Percentiles rank a stretch among this genome's conserved stretches.
Conservation (phyloP, 2,329 filamentous ascomycete genomes). For the Magnaporthales sp. region DNA sequence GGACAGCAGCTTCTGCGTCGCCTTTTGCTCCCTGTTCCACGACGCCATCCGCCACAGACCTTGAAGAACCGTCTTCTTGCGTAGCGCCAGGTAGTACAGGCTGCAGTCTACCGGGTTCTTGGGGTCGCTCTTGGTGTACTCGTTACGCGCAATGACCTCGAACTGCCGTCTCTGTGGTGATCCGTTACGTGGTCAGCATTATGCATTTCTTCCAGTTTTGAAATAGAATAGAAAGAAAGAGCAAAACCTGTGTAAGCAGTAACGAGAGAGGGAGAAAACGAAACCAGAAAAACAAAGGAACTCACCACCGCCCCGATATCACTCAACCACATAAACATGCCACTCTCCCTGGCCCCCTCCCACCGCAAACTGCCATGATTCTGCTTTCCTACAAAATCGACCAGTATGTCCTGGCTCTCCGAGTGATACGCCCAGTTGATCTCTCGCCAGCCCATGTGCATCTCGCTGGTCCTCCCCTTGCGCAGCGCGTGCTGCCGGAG, state of each 20-base stretch:
- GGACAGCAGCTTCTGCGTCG: constrained; percentile 71
- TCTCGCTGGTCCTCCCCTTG: constrained; percentile 53
- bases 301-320: constrained; percentile 69
- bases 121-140: constrained; percentile 80
- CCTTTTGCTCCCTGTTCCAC: constrained; percentile 78
- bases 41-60: constrained; percentile 91
- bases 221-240: neutral
- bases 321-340: constrained; percentile 90
- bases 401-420: constrained; percentile 77
- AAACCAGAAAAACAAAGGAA: constrained; percentile 10
- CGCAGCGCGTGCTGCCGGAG: constrained; percentile 73
- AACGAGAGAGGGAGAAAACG: constrained; percentile 8
- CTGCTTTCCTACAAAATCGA: constrained; percentile 73
- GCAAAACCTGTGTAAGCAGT: neutral
- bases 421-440: constrained; percentile 83
- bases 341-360: constrained; percentile 77
- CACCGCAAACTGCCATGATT: constrained; percentile 75
- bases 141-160: constrained; percentile 82
- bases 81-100: constrained; percentile 82
- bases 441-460: constrained; percentile 66
- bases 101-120: constrained; percentile 89
- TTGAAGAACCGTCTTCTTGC: constrained; percentile 82
- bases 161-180: constrained; percentile 60
- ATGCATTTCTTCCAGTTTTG: neutral
- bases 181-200: neutral